Evolutionary conservation across 208 protist genomes (phyloP).

Genomic region (Leishmania martiniquensis): DNA sequence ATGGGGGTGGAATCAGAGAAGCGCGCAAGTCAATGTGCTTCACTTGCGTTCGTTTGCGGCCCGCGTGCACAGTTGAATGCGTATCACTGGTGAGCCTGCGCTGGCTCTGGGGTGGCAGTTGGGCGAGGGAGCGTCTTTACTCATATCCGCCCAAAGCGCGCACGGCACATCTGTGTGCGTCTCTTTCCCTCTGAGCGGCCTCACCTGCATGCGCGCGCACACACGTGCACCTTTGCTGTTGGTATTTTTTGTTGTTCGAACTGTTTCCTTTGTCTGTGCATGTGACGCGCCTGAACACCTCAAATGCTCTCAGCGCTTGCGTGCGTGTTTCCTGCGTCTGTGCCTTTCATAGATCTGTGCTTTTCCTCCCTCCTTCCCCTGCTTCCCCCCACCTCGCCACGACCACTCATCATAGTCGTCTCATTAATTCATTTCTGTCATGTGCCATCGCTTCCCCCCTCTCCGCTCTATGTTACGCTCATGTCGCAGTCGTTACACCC

Average conservation of each 20-base stretch:
- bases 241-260: slow-evolving; percentile 20
- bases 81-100: not conserved
- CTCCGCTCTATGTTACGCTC: not conserved
- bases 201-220: not conserved
- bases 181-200: not conserved
- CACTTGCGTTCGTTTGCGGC: not conserved
- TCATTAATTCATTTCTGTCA: not conserved
- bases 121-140: slow-evolving; percentile 2
- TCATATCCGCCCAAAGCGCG: slow-evolving; percentile 3
- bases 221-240: not conserved
- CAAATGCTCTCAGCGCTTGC: not conserved
- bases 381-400: no score
- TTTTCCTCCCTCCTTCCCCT: not conserved
- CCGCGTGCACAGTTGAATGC: not conserved
- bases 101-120: not conserved
- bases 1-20: not conserved
- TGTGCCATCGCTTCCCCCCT: slow-evolving; percentile 13
- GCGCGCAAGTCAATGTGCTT: not conserved
- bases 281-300: no score
- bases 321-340: not conserved
- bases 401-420: not conserved
- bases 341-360: slow-evolving; percentile 12
- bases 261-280: not conserved
- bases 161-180: not conserved
- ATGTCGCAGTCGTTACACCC: not conserved